These are phyloP conservation scores for Sanghuangporus baumii DNA, from an alignment of 1,284 basidiomycete genomes.

Conservation along the genomic window DNA sequence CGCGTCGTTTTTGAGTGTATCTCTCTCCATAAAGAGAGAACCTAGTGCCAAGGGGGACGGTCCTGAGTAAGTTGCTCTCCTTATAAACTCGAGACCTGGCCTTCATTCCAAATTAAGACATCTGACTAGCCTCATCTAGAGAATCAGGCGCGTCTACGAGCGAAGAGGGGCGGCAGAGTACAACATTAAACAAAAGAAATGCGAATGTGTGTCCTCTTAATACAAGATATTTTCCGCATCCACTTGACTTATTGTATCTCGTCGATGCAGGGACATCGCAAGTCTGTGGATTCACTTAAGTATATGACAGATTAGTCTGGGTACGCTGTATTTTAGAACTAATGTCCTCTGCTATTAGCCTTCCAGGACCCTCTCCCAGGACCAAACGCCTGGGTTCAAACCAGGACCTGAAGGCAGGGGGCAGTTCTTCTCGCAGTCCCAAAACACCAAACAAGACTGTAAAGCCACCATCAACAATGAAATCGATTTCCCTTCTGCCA, in stretches of 20 bases:
- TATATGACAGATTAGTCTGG: not conserved
- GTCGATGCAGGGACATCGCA: not conserved
- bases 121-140: not conserved
- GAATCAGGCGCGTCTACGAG: not conserved
- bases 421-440: not conserved
- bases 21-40: not conserved
- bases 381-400: not conserved
- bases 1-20: not conserved
- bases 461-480: not conserved
- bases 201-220: not conserved
- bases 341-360: not conserved
- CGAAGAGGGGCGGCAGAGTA: not conserved
- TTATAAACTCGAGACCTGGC: not conserved
- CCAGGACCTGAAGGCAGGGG: not conserved
- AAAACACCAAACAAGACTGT: not conserved
- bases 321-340: not conserved
- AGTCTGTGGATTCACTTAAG: constrained; percentile 4
- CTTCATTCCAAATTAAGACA: too few species aligned
- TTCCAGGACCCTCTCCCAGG: constrained; percentile 11
- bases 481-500: not conserved
- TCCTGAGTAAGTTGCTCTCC: not conserved
- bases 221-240: not conserved
- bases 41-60: not conserved
- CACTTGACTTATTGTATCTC: not conserved
- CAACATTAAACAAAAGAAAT: not conserved